These are phyloP conservation scores for Trichoderma sp. DNA, from an alignment of 2,329 filamentous ascomycete genomes.

Conservation along the genomic window DNA sequence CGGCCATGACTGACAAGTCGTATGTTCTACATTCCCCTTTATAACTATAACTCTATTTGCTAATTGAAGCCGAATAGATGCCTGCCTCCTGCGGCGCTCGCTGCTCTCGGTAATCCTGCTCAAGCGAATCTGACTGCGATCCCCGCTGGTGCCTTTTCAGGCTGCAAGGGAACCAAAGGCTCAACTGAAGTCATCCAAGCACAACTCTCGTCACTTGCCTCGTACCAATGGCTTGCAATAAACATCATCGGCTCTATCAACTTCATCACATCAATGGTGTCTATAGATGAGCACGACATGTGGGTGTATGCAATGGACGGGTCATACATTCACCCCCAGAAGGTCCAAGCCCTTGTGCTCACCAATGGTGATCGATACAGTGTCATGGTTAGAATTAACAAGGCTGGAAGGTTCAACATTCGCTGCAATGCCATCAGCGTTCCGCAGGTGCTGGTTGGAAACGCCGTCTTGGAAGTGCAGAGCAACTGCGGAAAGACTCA, in stretches of 20 bases:
- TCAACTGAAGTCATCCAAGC: constrained; percentile 43
- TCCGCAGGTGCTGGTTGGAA: constrained; percentile 54
- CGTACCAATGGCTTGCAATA: constrained; percentile 47
- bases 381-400: constrained; percentile 45
- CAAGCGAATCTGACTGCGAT: constrained; percentile 29
- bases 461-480: constrained; percentile 45
- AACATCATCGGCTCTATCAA: constrained; percentile 53
- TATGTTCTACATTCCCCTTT: constrained; percentile 20
- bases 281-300: constrained; percentile 52
- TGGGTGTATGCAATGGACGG: constrained; percentile 55
- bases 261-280: constrained; percentile 42
- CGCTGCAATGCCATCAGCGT: constrained; percentile 48
- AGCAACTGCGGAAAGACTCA: background rate
- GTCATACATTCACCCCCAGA: constrained; percentile 50
- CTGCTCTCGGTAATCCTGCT: background rate
- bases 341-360: constrained; percentile 45
- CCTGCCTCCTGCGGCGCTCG: background rate
- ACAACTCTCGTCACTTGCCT: background rate
- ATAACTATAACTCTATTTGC: background rate
- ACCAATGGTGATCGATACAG: constrained; percentile 53
- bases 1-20: constrained; percentile 42
- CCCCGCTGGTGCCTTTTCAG: constrained; percentile 42
- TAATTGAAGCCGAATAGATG: background rate
- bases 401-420: constrained; percentile 51
- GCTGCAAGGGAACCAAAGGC: constrained; percentile 47